A percentile compares a stretch with the other conserved stretches of the same genome.
phyloP scores from a whole-genome alignment of 2,329 filamentous ascomycete species.

The Fusarium veterinarium region DNA sequence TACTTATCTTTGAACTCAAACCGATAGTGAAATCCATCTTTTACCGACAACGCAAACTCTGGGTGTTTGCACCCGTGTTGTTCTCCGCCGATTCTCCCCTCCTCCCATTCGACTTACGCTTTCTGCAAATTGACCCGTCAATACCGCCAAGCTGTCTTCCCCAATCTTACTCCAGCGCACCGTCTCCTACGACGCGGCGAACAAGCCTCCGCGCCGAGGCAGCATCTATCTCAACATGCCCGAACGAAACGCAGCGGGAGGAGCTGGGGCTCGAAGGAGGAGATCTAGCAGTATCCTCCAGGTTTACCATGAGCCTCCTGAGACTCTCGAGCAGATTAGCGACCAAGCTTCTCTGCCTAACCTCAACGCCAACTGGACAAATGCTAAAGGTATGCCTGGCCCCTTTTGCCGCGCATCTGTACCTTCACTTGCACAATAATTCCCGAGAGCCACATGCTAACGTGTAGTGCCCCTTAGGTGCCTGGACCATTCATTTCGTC shows the following conservation, averaged over 20 bases:
- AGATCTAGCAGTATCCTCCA: conserved; percentile 92
- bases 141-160: conserved; percentile 97
- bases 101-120: conserved; percentile 19
- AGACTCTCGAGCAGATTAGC: conserved; percentile 97
- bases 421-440: neutral
- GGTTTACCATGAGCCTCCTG: conserved; percentile 95
- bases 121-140: conserved; percentile 52
- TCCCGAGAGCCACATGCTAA: conserved; percentile 31
- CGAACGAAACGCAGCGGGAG: conserved; percentile 60
- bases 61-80: conserved; percentile 12
- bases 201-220: conserved; percentile 74
- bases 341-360: conserved; percentile 96
- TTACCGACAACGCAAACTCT: conserved; percentile 23
- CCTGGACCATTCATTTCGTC: conserved; percentile 97
- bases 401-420: conserved; percentile 8
- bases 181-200: conserved; percentile 90
- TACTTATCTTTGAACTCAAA: conserved; percentile 23
- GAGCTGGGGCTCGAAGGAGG: conserved; percentile 76
- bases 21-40: conserved; percentile 13
- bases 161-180: conserved; percentile 86
- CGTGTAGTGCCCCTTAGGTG: conserved; percentile 67
- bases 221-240: conserved; percentile 69
- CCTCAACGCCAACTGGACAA: conserved; percentile 98
- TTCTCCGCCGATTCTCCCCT: conserved; percentile 23
- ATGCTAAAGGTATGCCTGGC: conserved; percentile 84